Conservation (phyloP, 1,139 yeast genomes). For the Blastobotrys illinoisensis region DNA sequence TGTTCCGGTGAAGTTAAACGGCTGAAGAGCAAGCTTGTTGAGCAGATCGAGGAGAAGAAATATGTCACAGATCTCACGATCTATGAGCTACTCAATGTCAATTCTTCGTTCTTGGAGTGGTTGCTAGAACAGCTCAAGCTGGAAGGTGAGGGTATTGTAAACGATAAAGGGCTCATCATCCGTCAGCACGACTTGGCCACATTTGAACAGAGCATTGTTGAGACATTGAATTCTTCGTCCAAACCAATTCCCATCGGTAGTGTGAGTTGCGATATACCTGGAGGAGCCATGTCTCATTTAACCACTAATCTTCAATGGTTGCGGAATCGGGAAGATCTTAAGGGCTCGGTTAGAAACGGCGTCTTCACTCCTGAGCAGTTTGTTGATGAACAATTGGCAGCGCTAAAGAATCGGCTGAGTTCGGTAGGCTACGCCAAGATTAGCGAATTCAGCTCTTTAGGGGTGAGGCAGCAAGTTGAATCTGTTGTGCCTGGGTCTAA, state of each 20-base stretch:
- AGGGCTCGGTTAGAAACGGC: neutral
- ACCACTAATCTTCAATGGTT: neutral
- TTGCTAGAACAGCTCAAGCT: neutral
- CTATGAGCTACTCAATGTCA: neutral
- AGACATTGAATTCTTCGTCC: neutral
- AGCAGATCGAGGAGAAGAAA: neutral
- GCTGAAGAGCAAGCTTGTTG: neutral
- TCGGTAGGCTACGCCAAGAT: neutral
- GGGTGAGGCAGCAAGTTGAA: neutral
- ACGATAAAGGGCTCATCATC: neutral
- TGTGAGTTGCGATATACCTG: neutral
- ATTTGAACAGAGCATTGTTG: neutral
- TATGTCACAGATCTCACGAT: neutral
- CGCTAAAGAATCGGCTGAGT: neutral
- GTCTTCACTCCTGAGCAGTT: neutral
- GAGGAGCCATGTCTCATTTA: neutral
- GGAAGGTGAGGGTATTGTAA: neutral
- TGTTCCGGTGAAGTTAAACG: neutral
- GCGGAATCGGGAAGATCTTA: neutral
- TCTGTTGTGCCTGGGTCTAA: neutral
- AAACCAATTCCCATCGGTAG: neutral
- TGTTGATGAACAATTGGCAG: neutral
- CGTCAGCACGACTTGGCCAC: neutral
- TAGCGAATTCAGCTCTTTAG: neutral
- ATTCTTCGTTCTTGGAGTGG: neutral